Conservation (phyloP, 441 rosid genomes). For the Theobroma grandiflorum region DNA sequence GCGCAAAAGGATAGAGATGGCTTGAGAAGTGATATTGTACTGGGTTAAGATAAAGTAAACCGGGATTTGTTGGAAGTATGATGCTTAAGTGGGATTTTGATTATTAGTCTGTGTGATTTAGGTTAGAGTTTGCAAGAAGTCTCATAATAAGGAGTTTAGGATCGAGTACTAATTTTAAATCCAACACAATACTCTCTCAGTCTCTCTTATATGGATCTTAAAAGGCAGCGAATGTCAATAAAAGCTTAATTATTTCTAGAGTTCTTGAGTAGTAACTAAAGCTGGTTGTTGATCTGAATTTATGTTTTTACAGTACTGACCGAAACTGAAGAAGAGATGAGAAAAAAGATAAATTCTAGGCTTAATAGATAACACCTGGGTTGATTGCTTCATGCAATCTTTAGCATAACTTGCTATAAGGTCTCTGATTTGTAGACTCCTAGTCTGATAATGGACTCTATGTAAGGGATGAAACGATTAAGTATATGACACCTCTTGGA, state of each 20-base stretch:
- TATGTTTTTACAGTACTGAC: slow-evolving; percentile 4
- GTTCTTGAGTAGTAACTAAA: not conserved
- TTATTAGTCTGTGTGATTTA: not conserved
- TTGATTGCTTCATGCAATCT: slow-evolving; percentile 1
- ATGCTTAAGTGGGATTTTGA: slow-evolving; percentile 6
- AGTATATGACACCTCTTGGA: not conserved
- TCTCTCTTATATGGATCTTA: not conserved
- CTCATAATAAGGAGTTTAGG: not conserved
- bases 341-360: not conserved
- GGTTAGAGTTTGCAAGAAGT: not conserved
- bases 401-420: not conserved
- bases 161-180: not conserved
- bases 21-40: not conserved
- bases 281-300: slow-evolving; percentile 1
- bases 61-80: not conserved
- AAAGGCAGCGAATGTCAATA: not conserved
- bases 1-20: not conserved
- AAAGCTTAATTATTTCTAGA: not conserved
- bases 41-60: not conserved
- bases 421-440: not conserved
- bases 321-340: not conserved
- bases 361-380: not conserved
- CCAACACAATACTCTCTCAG: not conserved
- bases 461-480: not conserved
- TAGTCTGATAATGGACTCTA: not conserved